phyloP scores from a whole-genome alignment of 2,329 filamentous ascomycete genomes.

The Chaetomiaceae sp. region DNA sequence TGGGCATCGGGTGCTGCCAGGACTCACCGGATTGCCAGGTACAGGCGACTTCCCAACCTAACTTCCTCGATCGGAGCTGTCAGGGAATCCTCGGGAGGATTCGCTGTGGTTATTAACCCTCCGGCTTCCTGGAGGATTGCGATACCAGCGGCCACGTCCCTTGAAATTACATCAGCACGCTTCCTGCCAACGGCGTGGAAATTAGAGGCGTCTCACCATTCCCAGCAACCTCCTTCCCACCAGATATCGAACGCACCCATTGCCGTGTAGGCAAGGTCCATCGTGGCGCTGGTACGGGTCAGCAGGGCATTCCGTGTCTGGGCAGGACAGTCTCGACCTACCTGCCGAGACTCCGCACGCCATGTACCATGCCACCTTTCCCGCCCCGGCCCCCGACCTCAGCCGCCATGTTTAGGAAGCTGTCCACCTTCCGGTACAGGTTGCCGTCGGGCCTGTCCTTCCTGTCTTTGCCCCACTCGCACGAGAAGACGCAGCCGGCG shows the following conservation, averaged over 20 bases:
- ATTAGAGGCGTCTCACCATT: slow-evolving; percentile 48
- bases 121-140: slow-evolving; percentile 68
- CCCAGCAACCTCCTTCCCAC: slow-evolving; percentile 80
- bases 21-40: slow-evolving; percentile 59
- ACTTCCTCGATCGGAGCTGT: slow-evolving; percentile 53
- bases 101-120: slow-evolving; percentile 66
- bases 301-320: too few relatives aligned
- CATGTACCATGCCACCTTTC: slow-evolving; percentile 73
- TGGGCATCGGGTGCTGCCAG: neutral
- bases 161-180: slow-evolving; percentile 20
- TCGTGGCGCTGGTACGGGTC: slow-evolving; percentile 61
- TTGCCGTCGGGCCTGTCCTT: slow-evolving; percentile 61
- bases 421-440: slow-evolving; percentile 64
- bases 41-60: slow-evolving; percentile 60
- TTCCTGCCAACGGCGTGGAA: neutral
- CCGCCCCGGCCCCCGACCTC: slow-evolving; percentile 57
- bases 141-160: slow-evolving; percentile 71
- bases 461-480: slow-evolving; percentile 76
- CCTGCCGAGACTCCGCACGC: slow-evolving; percentile 62
- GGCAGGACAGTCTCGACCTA: slow-evolving; percentile 19
- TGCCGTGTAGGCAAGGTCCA: slow-evolving; percentile 69
- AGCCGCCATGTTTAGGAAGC: slow-evolving; percentile 67
- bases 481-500: slow-evolving; percentile 63
- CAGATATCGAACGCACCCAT: slow-evolving; percentile 73
- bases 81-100: slow-evolving; percentile 55